These are phyloP conservation scores for Quercus glauca DNA, from an alignment of 306 rosid genomes.

Conservation along the genomic window DNA sequence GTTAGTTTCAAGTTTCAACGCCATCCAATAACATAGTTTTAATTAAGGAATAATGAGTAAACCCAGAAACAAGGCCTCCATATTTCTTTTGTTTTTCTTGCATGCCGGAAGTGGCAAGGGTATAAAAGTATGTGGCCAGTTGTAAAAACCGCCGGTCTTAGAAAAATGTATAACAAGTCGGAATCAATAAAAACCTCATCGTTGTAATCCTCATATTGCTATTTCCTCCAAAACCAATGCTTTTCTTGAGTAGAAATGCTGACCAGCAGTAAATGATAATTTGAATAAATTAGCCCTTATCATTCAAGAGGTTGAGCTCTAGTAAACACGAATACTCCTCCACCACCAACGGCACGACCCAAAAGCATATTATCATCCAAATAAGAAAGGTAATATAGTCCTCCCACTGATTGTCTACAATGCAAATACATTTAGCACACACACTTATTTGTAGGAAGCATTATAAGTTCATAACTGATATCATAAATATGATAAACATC, in stretches of 20 bases:
- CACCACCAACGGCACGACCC: constrained; percentile 97
- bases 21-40: not conserved
- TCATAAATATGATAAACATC: not conserved
- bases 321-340: constrained; percentile 85
- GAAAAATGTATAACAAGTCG: not conserved
- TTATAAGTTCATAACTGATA: not conserved
- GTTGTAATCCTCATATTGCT: not conserved
- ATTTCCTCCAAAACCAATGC: not conserved
- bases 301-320: constrained; percentile 69
- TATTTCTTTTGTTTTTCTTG: not conserved
- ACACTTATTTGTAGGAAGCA: not conserved
- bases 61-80: not conserved
- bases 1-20: not conserved
- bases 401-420: constrained; percentile 70
- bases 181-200: not conserved
- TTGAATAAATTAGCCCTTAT: constrained; percentile 3
- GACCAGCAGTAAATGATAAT: not conserved
- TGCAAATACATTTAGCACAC: constrained; percentile 1
- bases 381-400: constrained; percentile 85
- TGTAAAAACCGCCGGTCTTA: not conserved
- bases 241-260: not conserved
- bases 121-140: not conserved
- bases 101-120: not conserved
- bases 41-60: not conserved
- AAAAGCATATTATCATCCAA: constrained; percentile 82